Percentiles rank a stretch among this genome's conserved stretches.
phyloP scores from a whole-genome alignment of 768 basidiomycete genomes.

The Lactarius indigo region DNA sequence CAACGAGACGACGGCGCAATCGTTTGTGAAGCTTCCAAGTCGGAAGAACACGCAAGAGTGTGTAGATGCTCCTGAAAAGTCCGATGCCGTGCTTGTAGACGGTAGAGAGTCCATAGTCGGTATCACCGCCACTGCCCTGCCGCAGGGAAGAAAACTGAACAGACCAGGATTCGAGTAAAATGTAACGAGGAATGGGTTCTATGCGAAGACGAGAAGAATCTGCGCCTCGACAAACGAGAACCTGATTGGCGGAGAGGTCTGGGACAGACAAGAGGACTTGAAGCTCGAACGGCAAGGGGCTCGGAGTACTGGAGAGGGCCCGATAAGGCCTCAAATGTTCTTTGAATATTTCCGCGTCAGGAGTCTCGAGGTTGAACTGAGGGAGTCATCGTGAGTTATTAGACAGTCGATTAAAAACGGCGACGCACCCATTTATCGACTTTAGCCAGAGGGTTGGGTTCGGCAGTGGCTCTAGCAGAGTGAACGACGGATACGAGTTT shows the following conservation, averaged over 20 bases:
- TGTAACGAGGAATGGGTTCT: constrained; percentile 62
- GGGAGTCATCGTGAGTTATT: constrained; percentile 3
- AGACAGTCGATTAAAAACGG: neutral
- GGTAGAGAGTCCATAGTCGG: constrained; percentile 63
- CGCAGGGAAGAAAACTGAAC: constrained; percentile 41
- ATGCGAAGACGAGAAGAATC: constrained; percentile 51
- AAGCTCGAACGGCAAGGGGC: constrained; percentile 52
- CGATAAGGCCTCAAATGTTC: constrained; percentile 60
- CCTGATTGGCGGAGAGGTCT: constrained; percentile 64
- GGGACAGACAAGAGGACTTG: constrained; percentile 71
- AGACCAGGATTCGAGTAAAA: constrained; percentile 72
- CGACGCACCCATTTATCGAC: constrained; percentile 78
- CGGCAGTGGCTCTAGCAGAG: constrained; percentile 64
- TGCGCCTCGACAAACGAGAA: constrained; percentile 62
- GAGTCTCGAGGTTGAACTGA: constrained; percentile 81
- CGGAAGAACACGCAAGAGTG: constrained; percentile 68
- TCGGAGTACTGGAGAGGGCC: constrained; percentile 44
- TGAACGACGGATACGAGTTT: constrained; percentile 76
- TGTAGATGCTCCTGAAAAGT: constrained; percentile 74
- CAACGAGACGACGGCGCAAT: constrained; percentile 41
- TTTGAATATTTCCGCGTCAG: constrained; percentile 65
- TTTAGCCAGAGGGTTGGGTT: constrained; percentile 43
- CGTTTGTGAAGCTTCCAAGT: constrained; percentile 71
- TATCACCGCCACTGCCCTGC: constrained; percentile 23
- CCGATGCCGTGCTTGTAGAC: constrained; percentile 86